Conservation (phyloP, 306 rosid species). For the Vigna angularis region DNA sequence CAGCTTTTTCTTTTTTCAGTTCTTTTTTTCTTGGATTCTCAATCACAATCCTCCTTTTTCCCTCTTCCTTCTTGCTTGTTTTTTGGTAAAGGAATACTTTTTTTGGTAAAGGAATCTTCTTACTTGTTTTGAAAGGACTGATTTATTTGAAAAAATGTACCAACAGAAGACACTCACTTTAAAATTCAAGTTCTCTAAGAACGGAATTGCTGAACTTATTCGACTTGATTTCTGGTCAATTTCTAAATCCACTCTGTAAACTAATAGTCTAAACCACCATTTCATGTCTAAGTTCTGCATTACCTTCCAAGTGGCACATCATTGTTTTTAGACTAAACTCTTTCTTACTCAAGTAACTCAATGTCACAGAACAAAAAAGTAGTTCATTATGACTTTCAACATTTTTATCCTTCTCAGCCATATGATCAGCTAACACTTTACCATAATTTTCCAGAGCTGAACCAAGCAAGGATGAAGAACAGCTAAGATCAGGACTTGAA, state of each 20-base stretch:
- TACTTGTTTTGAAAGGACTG: conserved; percentile 35
- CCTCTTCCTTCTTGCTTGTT: conserved; percentile 15
- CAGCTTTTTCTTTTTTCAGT: conserved; percentile 50
- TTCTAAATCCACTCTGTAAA: conserved; percentile 10
- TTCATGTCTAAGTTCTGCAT: background rate
- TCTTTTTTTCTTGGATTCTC: conserved; percentile 57
- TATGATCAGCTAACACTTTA: conserved; percentile 45
- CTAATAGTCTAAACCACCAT: background rate
- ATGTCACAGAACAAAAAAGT: conserved; percentile 3
- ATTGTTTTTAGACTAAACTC: background rate
- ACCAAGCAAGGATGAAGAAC: conserved; percentile 50
- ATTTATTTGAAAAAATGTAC: conserved; percentile 40
- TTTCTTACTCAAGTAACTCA: background rate
- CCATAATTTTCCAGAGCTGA: conserved; percentile 39
- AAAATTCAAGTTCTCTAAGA: background rate
- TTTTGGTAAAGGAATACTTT: background rate
- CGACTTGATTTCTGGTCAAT: conserved; percentile 17
- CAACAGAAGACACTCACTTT: conserved; percentile 25
- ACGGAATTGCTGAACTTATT: conserved; percentile 10
- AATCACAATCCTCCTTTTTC: conserved; percentile 38
- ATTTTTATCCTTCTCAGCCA: conserved; percentile 12
- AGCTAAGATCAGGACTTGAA: conserved; percentile 37
- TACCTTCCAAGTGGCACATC: background rate
- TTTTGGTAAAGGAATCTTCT: background rate
- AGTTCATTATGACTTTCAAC: conserved; percentile 25